A percentile compares a stretch with the other conserved stretches of the same genome.
phyloP scores from a whole-genome alignment of 441 rosid genomes.

The Brassica hybrid region DNA sequence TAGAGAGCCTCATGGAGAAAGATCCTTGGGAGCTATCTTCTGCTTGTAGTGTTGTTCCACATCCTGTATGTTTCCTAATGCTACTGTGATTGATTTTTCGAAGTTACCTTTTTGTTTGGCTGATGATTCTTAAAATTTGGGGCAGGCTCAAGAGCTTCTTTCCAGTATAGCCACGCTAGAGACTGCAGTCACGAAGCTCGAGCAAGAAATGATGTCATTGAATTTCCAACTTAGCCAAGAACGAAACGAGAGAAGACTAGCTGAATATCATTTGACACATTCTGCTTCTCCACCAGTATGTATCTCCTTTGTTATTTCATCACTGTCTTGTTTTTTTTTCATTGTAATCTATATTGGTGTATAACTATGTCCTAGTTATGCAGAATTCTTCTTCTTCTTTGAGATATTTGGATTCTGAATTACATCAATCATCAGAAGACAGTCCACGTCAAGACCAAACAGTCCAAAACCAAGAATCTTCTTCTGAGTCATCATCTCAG shows the following conservation, averaged over 20 bases:
- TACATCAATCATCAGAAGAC: conserved; percentile 44
- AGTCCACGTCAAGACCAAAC: conserved; percentile 39
- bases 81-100: conserved; percentile 8
- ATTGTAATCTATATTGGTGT: conserved; percentile 18
- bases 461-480: conserved; percentile 49
- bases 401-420: conserved; percentile 35
- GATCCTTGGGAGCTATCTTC: conserved; percentile 57
- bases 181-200: conserved; percentile 62
- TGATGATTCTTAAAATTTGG: conserved; percentile 23
- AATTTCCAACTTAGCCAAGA: conserved; percentile 84
- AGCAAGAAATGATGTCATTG: conserved; percentile 69
- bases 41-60: conserved; percentile 63
- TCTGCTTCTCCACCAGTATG: conserved; percentile 58
- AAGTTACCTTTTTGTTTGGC: neutral
- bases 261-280: conserved; percentile 74
- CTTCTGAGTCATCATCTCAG: conserved; percentile 50
- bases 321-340: neutral
- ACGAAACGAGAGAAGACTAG: conserved; percentile 74
- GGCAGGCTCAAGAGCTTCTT: conserved; percentile 64
- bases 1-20: conserved; percentile 65
- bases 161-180: conserved; percentile 58
- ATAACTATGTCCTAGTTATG: conserved; percentile 42
- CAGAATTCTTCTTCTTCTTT: conserved; percentile 44
- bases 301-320: conserved; percentile 18
- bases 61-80: conserved; percentile 51